Conservation (phyloP, 768 basidiomycete species). For the Coprinopsis marcescibilis region DNA sequence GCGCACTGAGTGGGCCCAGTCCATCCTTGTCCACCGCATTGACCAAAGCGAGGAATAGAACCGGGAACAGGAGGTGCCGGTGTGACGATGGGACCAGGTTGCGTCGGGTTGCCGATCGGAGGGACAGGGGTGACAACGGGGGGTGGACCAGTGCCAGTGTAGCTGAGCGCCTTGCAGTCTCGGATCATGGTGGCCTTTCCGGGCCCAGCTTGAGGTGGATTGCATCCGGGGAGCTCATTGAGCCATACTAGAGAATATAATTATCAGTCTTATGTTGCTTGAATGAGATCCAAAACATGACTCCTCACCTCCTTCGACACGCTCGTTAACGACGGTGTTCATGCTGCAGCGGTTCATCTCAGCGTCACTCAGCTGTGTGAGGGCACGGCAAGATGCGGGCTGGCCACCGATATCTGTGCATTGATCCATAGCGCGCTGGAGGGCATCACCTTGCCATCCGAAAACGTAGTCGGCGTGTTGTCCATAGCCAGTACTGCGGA, state of each 20-base stretch:
- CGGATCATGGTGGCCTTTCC: background rate
- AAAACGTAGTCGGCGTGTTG: constrained; percentile 7
- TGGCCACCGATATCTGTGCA: constrained; percentile 1
- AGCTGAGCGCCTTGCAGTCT: constrained; percentile 5
- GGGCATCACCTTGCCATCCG: constrained; percentile 3
- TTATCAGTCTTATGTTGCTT: background rate
- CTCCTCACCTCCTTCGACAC: constrained; percentile 6
- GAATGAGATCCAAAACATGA: background rate
- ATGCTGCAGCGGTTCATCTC: constrained; percentile 8
- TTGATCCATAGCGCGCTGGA: constrained; percentile 4
- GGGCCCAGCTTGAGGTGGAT: constrained; percentile 5
- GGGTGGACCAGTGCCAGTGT: background rate
- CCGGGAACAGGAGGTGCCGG: constrained; percentile 25
- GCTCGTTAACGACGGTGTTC: constrained; percentile 4
- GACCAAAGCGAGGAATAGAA: constrained; percentile 39
- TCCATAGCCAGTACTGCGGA: too few species aligned
- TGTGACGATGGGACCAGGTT: constrained; percentile 8
- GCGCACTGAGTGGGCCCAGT: constrained; percentile 43
- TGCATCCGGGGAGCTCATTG: constrained; percentile 7
- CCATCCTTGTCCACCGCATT: constrained; percentile 46
- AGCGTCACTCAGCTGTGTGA: background rate
- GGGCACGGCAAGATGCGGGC: constrained; percentile 4
- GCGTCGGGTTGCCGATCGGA: background rate
- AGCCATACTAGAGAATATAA: background rate
- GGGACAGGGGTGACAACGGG: background rate